Percentiles rank a stretch among this genome's conserved stretches.
Conservation (phyloP, 1,284 basidiomycete genomes). For the Melampsora americana region DNA sequence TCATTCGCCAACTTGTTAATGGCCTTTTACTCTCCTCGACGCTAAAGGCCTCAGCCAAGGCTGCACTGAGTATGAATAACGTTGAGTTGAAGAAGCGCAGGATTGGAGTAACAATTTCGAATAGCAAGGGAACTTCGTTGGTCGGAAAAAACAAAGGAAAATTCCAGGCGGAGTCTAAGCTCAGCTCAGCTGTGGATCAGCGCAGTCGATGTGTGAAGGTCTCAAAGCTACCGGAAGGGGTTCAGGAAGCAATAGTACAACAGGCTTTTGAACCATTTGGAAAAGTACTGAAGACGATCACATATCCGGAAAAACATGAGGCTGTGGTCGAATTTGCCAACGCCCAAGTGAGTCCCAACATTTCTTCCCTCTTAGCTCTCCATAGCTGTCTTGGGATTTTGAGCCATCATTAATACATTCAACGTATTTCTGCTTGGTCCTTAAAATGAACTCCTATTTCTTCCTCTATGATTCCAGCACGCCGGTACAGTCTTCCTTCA, state of each 20-base stretch:
- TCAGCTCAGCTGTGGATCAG: slow-evolving; percentile 59
- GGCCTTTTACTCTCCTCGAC: slow-evolving; percentile 34
- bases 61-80: slow-evolving; percentile 75
- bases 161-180: slow-evolving; percentile 29
- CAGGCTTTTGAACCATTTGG: slow-evolving; percentile 77
- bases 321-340: slow-evolving; percentile 38
- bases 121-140: slow-evolving; percentile 63
- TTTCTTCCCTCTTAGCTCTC: neutral
- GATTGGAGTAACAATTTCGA: slow-evolving; percentile 76
- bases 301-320: slow-evolving; percentile 41
- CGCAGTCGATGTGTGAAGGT: slow-evolving; percentile 65
- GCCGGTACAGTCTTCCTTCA: slow-evolving; percentile 39
- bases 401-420: too few species aligned
- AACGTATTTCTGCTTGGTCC: neutral
- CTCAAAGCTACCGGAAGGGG: slow-evolving; percentile 66
- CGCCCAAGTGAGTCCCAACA: slow-evolving; percentile 22
- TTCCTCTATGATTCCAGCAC: slow-evolving; percentile 1
- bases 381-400: neutral
- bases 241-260: slow-evolving; percentile 82
- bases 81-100: slow-evolving; percentile 76
- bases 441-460: neutral
- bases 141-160: slow-evolving; percentile 25
- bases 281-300: slow-evolving; percentile 56
- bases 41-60: slow-evolving; percentile 65
- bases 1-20: slow-evolving; percentile 17